These are phyloP conservation scores for Tausonia pullulans DNA, from an alignment of 1,284 basidiomycete species.

Conservation along the genomic window DNA sequence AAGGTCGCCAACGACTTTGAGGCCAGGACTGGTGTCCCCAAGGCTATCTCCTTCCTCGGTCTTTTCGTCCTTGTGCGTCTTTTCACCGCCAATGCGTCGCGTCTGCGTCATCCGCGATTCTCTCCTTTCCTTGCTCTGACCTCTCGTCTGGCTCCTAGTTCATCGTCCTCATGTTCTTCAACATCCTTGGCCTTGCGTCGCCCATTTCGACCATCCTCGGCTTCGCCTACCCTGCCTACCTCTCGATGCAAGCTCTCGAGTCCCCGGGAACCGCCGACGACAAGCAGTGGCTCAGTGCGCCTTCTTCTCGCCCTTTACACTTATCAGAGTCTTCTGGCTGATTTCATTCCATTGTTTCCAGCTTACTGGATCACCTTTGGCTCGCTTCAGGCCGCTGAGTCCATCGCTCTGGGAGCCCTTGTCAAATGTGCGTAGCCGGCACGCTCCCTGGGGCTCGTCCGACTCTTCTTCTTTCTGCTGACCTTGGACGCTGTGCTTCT, in stretches of 20 bases:
- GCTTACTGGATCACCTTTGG: slow-evolving; percentile 12
- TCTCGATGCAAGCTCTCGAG: slow-evolving; percentile 37
- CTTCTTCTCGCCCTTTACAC: too few species aligned
- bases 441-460: background rate
- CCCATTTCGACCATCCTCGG: slow-evolving; percentile 29
- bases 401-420: slow-evolving; percentile 29
- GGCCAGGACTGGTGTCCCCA: slow-evolving; percentile 81
- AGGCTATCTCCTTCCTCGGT: slow-evolving; percentile 79
- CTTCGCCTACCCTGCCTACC: slow-evolving; percentile 35
- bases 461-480: background rate
- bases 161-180: slow-evolving; percentile 38
- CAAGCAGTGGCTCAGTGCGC: slow-evolving; percentile 33
- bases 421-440: background rate
- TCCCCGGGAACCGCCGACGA: slow-evolving; percentile 36
- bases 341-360: background rate
- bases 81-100: slow-evolving; percentile 13
- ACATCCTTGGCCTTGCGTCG: slow-evolving; percentile 36
- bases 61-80: slow-evolving; percentile 44
- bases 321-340: background rate
- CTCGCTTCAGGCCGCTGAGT: slow-evolving; percentile 23
- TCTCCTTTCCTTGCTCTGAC: background rate
- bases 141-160: slow-evolving; percentile 14
- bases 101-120: background rate
- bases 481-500: background rate
- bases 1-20: slow-evolving; percentile 72